Percentiles rank a stretch among this genome's conserved stretches.
These are phyloP conservation scores for Neurospora sp. DNA, from an alignment of 495 filamentous ascomycete species.

Conservation along the genomic window DNA sequence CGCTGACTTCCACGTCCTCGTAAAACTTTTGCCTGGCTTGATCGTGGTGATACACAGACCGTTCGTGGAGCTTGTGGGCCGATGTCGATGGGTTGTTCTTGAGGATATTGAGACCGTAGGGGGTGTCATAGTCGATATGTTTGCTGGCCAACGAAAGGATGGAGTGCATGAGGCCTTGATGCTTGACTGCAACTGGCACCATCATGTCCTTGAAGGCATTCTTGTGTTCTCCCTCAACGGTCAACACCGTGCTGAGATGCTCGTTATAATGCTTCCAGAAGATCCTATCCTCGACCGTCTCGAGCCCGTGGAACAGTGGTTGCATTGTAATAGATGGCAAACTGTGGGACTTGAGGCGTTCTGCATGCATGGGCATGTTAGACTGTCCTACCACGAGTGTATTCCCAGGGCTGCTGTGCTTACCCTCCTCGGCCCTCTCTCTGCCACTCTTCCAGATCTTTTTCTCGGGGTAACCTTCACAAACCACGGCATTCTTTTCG, in stretches of 20 bases:
- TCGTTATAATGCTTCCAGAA: slow-evolving; percentile 83
- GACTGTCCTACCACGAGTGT: neutral
- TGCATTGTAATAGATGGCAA: slow-evolving; percentile 57
- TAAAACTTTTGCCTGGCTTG: slow-evolving; percentile 50
- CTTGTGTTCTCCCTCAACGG: slow-evolving; percentile 70
- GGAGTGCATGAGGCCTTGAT: slow-evolving; percentile 86
- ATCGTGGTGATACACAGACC: slow-evolving; percentile 49
- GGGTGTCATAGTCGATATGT: slow-evolving; percentile 53
- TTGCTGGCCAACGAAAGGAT: slow-evolving; percentile 78
- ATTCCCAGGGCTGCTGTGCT: neutral
- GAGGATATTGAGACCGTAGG: slow-evolving; percentile 38
- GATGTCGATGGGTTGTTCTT: slow-evolving; percentile 31
- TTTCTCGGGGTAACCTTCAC: slow-evolving; percentile 87
- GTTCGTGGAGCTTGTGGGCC: slow-evolving; percentile 30
- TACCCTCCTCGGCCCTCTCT: slow-evolving; percentile 69
- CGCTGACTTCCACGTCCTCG: slow-evolving; percentile 29
- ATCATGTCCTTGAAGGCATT: slow-evolving; percentile 88
- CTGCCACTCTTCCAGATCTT: slow-evolving; percentile 78
- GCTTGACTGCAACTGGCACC: slow-evolving; percentile 72
- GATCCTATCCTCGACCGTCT: slow-evolving; percentile 71
- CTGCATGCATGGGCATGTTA: slow-evolving; percentile 24
- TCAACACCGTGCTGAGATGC: slow-evolving; percentile 70
- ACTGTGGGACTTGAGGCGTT: slow-evolving; percentile 31
- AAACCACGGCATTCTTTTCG: slow-evolving; percentile 87
- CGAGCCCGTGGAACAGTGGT: slow-evolving; percentile 72